Evolutionary conservation across 495 filamentous ascomycete genomes (phyloP), one percentile per base, ranked within the genome.

Genomic region (Trichoderma erinaceum): DNA sequence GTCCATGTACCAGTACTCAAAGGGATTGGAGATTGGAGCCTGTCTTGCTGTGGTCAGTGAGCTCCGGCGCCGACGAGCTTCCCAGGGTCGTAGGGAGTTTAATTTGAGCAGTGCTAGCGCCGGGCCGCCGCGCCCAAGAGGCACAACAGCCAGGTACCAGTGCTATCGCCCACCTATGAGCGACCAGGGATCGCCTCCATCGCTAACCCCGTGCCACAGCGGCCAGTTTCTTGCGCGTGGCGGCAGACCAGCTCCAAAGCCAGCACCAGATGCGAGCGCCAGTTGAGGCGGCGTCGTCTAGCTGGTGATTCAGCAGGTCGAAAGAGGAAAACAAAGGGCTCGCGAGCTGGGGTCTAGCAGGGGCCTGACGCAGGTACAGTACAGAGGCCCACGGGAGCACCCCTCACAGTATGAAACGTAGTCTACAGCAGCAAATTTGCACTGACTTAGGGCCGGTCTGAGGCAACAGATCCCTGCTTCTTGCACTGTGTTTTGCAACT

Each of bases 31-130:
- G 35, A 38, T 38, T 38, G 44, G 44, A 16, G 44, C 44, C 12
- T n/a, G 56, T 61, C 56, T 6, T 16, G 50, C 50, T 11, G 21
- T 56, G 27, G 23, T 32, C 56, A 61, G 56, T 32, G 56, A 61
- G 56, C 56, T 32, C 44, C 44, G n/a, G 44, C 44, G 44, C n/a
- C 44, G 13, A n/a, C 44, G 44, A n/a, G n/a, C 15, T n/a, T 48
- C 25, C 56, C 56, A 61, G 56, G 56, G 56, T 61, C 27, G 56
- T 61, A 61, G 56, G 56, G 56, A 61, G 56, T 61, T 61, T 61
- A 61, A 61, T 61, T 61, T 61, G 56, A 32, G 56, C 56, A 32
- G 12, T 61, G 56, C 56, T 61, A 61, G 56, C 56, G 56, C 56
- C 56, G 56, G 56, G 56, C 23, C 56, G 27, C 56, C 56, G 56